These are phyloP conservation scores for Protostelium mycophagum DNA, from an alignment of 78 protist genomes.

Conservation along the genomic window DNA sequence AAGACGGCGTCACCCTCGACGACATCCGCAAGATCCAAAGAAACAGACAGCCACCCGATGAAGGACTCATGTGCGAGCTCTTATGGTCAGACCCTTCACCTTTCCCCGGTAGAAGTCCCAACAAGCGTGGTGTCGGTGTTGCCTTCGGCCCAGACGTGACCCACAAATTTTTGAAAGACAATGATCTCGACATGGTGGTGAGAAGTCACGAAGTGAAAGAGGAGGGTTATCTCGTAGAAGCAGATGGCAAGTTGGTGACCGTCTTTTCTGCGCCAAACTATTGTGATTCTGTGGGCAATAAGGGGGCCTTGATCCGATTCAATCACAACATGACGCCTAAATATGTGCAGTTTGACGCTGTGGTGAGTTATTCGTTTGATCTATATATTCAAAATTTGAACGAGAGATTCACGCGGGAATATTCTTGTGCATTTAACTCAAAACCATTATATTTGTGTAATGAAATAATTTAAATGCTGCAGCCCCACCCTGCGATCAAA, in stretches of 20 bases:
- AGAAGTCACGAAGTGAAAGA: slow-evolving; percentile 92
- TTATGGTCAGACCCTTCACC: slow-evolving; percentile 93
- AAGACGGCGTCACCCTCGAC: slow-evolving; percentile 84
- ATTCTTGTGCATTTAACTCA: too few species aligned
- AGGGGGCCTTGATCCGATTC: slow-evolving; percentile 87
- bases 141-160: slow-evolving; percentile 94
- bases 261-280: slow-evolving; percentile 95
- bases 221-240: slow-evolving; percentile 80
- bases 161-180: slow-evolving; percentile 62
- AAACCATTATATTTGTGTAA: too few species aligned
- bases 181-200: slow-evolving; percentile 72
- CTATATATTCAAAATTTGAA: background rate
- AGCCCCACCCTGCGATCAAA: background rate
- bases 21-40: slow-evolving; percentile 72
- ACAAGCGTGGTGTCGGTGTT: slow-evolving; percentile 89
- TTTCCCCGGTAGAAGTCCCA: slow-evolving; percentile 71
- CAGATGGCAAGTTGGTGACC: slow-evolving; percentile 84
- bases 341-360: background rate
- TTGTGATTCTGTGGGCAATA: slow-evolving; percentile 88
- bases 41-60: slow-evolving; percentile 75
- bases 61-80: slow-evolving; percentile 83
- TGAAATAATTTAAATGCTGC: too few species aligned
- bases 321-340: background rate
- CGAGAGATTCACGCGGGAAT: too few species aligned
- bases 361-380: background rate